Conservation (phyloP, 2,329 filamentous ascomycete genomes). For the Fusarium bactridioides region DNA sequence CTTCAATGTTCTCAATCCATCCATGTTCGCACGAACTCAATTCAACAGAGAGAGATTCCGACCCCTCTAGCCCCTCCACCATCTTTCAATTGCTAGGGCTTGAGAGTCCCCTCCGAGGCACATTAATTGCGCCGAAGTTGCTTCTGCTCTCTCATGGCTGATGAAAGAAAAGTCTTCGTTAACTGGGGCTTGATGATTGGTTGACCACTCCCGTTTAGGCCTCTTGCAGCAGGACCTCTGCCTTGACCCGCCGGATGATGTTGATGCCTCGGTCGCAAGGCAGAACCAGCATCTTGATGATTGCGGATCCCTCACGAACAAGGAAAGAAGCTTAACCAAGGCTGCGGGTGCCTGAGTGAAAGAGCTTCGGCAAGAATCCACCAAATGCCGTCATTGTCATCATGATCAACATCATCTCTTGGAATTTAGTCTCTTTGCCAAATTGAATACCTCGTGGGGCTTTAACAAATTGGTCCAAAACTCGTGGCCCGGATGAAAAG, state of each 20-base stretch:
- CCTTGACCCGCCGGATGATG: slow-evolving; percentile 6
- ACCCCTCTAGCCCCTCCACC: slow-evolving; percentile 7
- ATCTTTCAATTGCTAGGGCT: slow-evolving; percentile 1
- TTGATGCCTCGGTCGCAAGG: slow-evolving; percentile 36
- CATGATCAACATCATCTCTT: slow-evolving; percentile 19
- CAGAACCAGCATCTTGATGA: slow-evolving; percentile 16
- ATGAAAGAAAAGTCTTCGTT: slow-evolving; percentile 13
- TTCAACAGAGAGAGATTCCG: neutral
- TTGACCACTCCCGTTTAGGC: neutral
- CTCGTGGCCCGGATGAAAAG: neutral
- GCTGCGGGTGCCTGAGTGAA: neutral
- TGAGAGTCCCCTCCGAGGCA: neutral
- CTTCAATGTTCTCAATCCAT: neutral
- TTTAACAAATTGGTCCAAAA: slow-evolving; percentile 1
- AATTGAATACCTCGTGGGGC: neutral
- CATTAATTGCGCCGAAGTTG: slow-evolving; percentile 11
- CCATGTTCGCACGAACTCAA: slow-evolving; percentile 17
- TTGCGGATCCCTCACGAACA: slow-evolving; percentile 28
- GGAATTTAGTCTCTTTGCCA: neutral
- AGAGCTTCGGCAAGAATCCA: slow-evolving; percentile 8
- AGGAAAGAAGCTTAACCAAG: slow-evolving; percentile 30
- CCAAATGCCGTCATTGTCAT: slow-evolving; percentile 29
- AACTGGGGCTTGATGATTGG: slow-evolving; percentile 23
- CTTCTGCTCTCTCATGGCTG: slow-evolving; percentile 17
- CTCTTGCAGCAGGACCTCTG: slow-evolving; percentile 20